Conservation (phyloP, 305 asterid species). For the Fraxinus xanthoxyloides region DNA sequence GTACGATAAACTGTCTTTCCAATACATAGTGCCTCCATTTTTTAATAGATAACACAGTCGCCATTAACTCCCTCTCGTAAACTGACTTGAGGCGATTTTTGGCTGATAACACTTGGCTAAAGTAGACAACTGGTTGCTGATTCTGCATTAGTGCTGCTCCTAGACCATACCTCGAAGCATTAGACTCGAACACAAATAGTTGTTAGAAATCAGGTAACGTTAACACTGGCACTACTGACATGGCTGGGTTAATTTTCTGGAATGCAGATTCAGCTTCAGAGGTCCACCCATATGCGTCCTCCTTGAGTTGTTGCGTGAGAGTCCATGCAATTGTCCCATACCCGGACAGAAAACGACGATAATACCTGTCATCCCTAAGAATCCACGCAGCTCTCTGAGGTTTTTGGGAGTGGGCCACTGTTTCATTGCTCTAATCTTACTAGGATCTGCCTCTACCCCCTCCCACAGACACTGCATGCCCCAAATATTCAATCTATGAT, state of each 20-base stretch:
- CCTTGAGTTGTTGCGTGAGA: not conserved
- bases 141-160: not conserved
- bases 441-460: not conserved
- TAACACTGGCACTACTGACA: not conserved
- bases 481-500: not conserved
- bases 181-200: not conserved
- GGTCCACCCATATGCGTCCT: not conserved
- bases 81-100: not conserved
- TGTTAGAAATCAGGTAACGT: not conserved
- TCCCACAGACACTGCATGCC: not conserved
- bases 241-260: not conserved
- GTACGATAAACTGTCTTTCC: not conserved
- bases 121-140: not conserved
- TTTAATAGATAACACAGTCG: not conserved
- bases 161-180: not conserved
- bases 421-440: not conserved
- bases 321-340: not conserved
- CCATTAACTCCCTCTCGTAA: not conserved
- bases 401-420: not conserved
- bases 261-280: not conserved
- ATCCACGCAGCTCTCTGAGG: not conserved
- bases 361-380: not conserved
- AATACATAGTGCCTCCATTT: too few species aligned
- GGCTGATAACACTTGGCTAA: not conserved
- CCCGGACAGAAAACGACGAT: not conserved